These are phyloP conservation scores for Paspalum notatum DNA, from an alignment of 176 grass and related monocot genomes.

Conservation along the genomic window DNA sequence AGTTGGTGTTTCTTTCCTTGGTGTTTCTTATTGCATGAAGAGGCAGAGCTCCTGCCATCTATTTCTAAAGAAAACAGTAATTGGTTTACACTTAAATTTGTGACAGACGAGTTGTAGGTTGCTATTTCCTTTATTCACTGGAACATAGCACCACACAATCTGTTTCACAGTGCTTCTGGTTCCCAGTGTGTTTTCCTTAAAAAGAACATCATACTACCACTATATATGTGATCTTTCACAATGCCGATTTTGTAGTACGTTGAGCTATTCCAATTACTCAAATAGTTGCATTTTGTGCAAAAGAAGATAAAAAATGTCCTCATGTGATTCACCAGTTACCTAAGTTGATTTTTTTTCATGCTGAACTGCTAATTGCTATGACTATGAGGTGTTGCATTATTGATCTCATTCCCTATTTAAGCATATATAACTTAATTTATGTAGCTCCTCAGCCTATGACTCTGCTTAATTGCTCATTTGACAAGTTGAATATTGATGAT, in stretches of 20 bases:
- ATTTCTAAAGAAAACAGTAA: conserved; percentile 22
- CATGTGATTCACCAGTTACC: not conserved
- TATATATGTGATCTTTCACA: conserved; percentile 14
- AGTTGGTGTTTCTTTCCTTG: not conserved
- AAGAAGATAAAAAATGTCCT: not conserved
- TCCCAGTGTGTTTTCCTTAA: conserved; percentile 9
- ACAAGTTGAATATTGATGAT: not conserved
- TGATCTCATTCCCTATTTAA: conserved; percentile 6
- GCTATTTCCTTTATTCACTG: conserved; percentile 28
- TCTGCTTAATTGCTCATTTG: not conserved
- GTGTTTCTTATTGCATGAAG: conserved; percentile 13
- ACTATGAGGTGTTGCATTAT: conserved; percentile 4
- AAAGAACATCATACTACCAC: conserved; percentile 14
- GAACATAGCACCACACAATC: conserved; percentile 1
- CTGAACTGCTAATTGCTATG: conserved; percentile 7
- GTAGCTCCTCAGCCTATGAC: conserved; percentile 2
- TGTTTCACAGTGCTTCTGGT: conserved; percentile 18
- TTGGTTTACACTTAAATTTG: conserved; percentile 9
- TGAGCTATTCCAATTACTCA: conserved; percentile 25
- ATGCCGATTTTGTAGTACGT: conserved; percentile 1
- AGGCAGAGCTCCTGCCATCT: not conserved
- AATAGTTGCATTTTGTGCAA: conserved; percentile 33
- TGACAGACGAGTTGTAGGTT: conserved; percentile 26
- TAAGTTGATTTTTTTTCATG: conserved; percentile 15
- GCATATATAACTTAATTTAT: not conserved